Evolutionary conservation across 805 yeast species (phyloP).

Genomic region (Candida yuanshanica): DNA sequence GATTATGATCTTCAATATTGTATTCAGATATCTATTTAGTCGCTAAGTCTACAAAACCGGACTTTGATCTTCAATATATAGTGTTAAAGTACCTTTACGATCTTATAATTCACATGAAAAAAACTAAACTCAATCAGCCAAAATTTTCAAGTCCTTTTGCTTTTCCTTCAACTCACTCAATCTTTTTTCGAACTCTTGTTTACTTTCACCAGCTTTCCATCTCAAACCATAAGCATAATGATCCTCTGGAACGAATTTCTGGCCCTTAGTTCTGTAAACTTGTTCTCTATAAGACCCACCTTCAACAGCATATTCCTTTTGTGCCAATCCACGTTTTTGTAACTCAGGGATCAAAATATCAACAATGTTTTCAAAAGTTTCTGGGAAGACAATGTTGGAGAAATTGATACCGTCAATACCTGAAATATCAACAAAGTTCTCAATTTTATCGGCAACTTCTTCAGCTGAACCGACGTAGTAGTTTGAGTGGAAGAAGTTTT

Average conservation of each 20-base stretch:
- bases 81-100: too few relatives aligned
- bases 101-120: too few relatives aligned
- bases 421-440: conserved; percentile 34
- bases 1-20: too few relatives aligned
- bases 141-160: conserved; percentile 9
- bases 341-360: conserved; percentile 34
- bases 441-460: conserved; percentile 37
- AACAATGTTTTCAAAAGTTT: conserved; percentile 34
- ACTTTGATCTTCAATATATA: too few relatives aligned
- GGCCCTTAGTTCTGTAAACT: conserved; percentile 20
- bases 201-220: conserved; percentile 24
- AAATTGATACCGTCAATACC: conserved; percentile 40
- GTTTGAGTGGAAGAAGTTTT: conserved; percentile 18
- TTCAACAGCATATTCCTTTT: conserved; percentile 23
- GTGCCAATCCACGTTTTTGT: conserved; percentile 30
- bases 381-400: conserved; percentile 33
- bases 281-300: conserved; percentile 33
- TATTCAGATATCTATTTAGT: too few relatives aligned
- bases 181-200: conserved; percentile 26
- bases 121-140: conserved; percentile 9
- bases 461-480: conserved; percentile 28
- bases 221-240: conserved; percentile 20
- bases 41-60: too few relatives aligned
- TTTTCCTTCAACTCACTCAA: conserved; percentile 9
- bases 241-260: conserved; percentile 17